Evolutionary conservation across 31 red algal genomes (phyloP), one percentile per base, ranked within the genome.

Genomic region (Bonnemaisonia californica): DNA sequence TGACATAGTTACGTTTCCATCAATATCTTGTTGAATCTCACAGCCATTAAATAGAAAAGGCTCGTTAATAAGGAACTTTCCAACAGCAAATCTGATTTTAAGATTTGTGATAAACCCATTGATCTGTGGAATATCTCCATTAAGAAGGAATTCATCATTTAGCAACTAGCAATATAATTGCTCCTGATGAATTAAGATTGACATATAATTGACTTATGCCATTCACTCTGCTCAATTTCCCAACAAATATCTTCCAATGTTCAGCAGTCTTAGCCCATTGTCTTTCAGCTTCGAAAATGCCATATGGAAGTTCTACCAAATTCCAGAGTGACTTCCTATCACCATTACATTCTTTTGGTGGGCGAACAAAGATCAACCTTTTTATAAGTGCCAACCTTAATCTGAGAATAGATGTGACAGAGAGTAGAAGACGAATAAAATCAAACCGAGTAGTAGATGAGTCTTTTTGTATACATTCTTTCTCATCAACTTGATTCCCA

Each of bases 231-330:
- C 41, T 18, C 41, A 84, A 16, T 26, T 54, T 30, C 11, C 7
- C 26, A 8, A 37, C 1, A n/a, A 7, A 41, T 3, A 63, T 18
- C 51, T 74, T 60, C 81, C 81, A 72, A 26, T 73, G 8, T 55
- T 84, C 81, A 30, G 74, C 54, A 16, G 18, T 30, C 13, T 33
- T 77, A 33, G 74, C 23, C 60, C 71, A 86, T 57, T 84, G 81
- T 42, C 69, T 0, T 23, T 1, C 81, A n/a, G 81, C 69, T 27
- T 84, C 81, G 5, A 42, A 19, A 16, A 72, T 84, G 0, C 66
- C 81, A 1, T 84, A 74, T 58, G 69, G 65, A 19, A 84, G 81
- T 1, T 1, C 34, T 3, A 41, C 7, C 4, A 84, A 36, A 22
- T 63, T 72, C 81, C 81, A 84, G 8, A 72, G 69, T 3, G 57